Percentiles rank a stretch among this genome's conserved stretches.
These are phyloP conservation scores for Vicia faba DNA, from an alignment of 306 rosid species.

Conservation along the genomic window DNA sequence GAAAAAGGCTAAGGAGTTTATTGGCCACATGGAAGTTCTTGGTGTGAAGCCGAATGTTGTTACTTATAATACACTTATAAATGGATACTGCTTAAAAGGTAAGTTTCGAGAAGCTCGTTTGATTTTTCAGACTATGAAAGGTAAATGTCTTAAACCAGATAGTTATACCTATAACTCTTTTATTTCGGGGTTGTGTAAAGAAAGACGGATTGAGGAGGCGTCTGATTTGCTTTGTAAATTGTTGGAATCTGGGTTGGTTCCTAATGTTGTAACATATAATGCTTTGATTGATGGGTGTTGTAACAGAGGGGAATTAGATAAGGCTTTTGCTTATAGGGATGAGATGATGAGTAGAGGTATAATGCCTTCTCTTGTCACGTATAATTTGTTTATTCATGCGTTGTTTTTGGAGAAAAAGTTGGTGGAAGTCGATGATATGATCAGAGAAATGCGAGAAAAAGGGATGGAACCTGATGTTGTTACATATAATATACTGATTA, in stretches of 20 bases:
- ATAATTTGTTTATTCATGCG: slow-evolving; percentile 81
- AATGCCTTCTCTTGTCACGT: slow-evolving; percentile 59
- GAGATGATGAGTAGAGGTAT: slow-evolving; percentile 73
- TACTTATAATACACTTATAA: slow-evolving; percentile 75
- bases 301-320: slow-evolving; percentile 67
- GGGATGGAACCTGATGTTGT: slow-evolving; percentile 66
- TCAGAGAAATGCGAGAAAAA: slow-evolving; percentile 63
- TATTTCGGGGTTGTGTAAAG: slow-evolving; percentile 68
- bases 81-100: slow-evolving; percentile 62
- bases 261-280: slow-evolving; percentile 71
- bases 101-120: slow-evolving; percentile 52
- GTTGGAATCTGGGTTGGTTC: slow-evolving; percentile 56
- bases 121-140: slow-evolving; percentile 55
- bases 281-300: slow-evolving; percentile 77
- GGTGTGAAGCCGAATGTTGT: slow-evolving; percentile 64
- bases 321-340: slow-evolving; percentile 63
- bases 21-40: slow-evolving; percentile 65
- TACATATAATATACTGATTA: slow-evolving; percentile 77
- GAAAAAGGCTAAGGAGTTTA: slow-evolving; percentile 73
- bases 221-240: slow-evolving; percentile 52
- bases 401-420: slow-evolving; percentile 67
- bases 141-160: slow-evolving; percentile 66
- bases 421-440: slow-evolving; percentile 61
- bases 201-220: slow-evolving; percentile 65
- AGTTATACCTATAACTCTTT: slow-evolving; percentile 66